These are phyloP conservation scores for Phytopythium montanum DNA, from an alignment of 352 stramenopile species.

Conservation along the genomic window DNA sequence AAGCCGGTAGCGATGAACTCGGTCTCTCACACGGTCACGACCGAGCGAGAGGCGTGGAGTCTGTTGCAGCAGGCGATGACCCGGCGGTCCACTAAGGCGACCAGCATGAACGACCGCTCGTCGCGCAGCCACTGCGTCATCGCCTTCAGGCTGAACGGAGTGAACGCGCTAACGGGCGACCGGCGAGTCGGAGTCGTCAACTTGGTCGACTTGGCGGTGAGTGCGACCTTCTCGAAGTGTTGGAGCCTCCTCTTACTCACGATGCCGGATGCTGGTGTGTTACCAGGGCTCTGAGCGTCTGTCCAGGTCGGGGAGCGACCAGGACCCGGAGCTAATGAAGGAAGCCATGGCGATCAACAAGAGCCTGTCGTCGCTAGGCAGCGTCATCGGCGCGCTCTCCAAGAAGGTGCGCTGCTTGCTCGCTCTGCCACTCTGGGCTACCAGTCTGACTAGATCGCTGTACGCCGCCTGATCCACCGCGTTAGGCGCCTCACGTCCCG, in stretches of 20 bases:
- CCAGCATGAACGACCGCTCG: constrained; percentile 83
- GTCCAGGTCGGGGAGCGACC: constrained; percentile 75
- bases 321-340: constrained; percentile 75
- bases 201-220: constrained; percentile 75
- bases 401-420: constrained; percentile 60
- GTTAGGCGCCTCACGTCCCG: constrained; percentile 70
- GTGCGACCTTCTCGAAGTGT: constrained; percentile 6
- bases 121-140: constrained; percentile 86
- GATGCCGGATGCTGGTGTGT: not conserved
- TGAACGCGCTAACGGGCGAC: constrained; percentile 55
- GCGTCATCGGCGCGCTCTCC: constrained; percentile 77
- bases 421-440: not conserved
- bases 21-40: constrained; percentile 45
- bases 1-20: constrained; percentile 66
- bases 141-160: constrained; percentile 70
- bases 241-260: not conserved
- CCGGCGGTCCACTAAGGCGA: constrained; percentile 72
- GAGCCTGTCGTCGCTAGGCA: constrained; percentile 78
- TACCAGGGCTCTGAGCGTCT: constrained; percentile 75
- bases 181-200: constrained; percentile 66
- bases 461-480: not conserved
- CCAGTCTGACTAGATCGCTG: not conserved
- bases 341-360: constrained; percentile 88
- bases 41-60: constrained; percentile 63
- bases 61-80: constrained; percentile 57